phyloP scores from a whole-genome alignment of 2,329 filamentous ascomycete genomes.

The Penicillium italicum region DNA sequence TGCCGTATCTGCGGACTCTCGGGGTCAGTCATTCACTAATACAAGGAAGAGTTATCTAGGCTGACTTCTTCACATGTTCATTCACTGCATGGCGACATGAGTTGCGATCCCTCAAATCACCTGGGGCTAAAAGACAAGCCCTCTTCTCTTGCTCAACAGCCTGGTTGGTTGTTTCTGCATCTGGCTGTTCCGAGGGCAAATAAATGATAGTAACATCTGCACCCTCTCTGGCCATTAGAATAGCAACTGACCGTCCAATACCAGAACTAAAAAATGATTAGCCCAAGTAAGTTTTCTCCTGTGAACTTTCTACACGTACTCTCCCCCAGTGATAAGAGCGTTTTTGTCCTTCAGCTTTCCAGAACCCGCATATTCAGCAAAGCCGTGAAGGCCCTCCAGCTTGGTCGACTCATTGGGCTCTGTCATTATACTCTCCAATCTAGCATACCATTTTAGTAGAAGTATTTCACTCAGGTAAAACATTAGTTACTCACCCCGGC shows the following conservation, averaged over 20 bases:
- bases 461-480: neutral
- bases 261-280: slow-evolving; percentile 30
- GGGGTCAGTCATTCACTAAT: slow-evolving; percentile 36
- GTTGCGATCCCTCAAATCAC: slow-evolving; percentile 11
- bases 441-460: neutral
- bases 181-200: slow-evolving; percentile 10
- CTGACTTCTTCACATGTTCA: slow-evolving; percentile 50
- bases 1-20: slow-evolving; percentile 47
- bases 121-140: slow-evolving; percentile 8
- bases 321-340: slow-evolving; percentile 55
- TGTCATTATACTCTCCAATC: slow-evolving; percentile 22
- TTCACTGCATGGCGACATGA: slow-evolving; percentile 52
- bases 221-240: slow-evolving; percentile 16
- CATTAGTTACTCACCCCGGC: slow-evolving; percentile 23
- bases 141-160: slow-evolving; percentile 9
- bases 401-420: slow-evolving; percentile 36
- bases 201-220: slow-evolving; percentile 15
- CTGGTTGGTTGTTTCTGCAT: slow-evolving; percentile 9
- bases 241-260: slow-evolving; percentile 14
- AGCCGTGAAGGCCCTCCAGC: slow-evolving; percentile 25
- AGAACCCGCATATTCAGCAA: slow-evolving; percentile 44
- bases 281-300: slow-evolving; percentile 56
- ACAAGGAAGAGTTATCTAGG: slow-evolving; percentile 40
- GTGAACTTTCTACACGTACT: slow-evolving; percentile 51
- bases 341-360: slow-evolving; percentile 52